phyloP scores from a whole-genome alignment of 2,329 filamentous ascomycete species.

The Aspergillus neoniger region DNA sequence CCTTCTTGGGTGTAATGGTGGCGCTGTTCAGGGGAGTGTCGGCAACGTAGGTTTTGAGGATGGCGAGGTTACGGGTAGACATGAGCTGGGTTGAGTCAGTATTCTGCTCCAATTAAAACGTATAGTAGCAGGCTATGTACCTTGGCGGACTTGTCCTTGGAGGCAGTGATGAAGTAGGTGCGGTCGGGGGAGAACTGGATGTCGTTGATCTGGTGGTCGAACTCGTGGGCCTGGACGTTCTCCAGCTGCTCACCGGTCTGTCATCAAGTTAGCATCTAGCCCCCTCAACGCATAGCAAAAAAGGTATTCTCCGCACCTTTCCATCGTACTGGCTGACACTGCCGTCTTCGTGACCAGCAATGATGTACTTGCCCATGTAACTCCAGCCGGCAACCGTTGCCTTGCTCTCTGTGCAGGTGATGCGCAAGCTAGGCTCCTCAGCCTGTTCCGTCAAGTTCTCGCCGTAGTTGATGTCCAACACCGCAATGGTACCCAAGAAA shows the following conservation, averaged over 20 bases:
- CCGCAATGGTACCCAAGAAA: constrained; percentile 88
- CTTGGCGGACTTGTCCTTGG: constrained; percentile 97
- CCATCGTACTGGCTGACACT: constrained; percentile 87
- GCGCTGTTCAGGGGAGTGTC: constrained; percentile 98
- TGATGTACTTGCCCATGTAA: constrained; percentile 92
- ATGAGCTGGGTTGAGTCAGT: too few species aligned
- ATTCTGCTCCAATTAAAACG: too few species aligned
- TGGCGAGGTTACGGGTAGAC: constrained; percentile 79
- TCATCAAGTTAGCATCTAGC: constrained; percentile 19
- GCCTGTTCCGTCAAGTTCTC: constrained; percentile 75
- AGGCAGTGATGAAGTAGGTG: constrained; percentile 97
- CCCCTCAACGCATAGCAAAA: not conserved
- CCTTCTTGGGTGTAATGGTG: constrained; percentile 90
- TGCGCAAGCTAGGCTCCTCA: constrained; percentile 79
- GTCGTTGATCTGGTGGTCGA: constrained; percentile 80
- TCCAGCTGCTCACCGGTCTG: constrained; percentile 77
- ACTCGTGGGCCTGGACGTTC: constrained; percentile 83
- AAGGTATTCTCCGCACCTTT: constrained; percentile 60
- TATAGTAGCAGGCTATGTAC: constrained; percentile 50
- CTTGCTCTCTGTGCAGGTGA: constrained; percentile 94
- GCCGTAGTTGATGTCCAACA: constrained; percentile 85
- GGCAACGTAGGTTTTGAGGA: constrained; percentile 87
- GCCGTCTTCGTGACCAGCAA: constrained; percentile 95
- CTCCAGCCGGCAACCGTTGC: constrained; percentile 97
- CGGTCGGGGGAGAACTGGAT: constrained; percentile 92